phyloP scores from a whole-genome alignment of 2,329 filamentous ascomycete species.

The Arthrobotrys musiformis region DNA sequence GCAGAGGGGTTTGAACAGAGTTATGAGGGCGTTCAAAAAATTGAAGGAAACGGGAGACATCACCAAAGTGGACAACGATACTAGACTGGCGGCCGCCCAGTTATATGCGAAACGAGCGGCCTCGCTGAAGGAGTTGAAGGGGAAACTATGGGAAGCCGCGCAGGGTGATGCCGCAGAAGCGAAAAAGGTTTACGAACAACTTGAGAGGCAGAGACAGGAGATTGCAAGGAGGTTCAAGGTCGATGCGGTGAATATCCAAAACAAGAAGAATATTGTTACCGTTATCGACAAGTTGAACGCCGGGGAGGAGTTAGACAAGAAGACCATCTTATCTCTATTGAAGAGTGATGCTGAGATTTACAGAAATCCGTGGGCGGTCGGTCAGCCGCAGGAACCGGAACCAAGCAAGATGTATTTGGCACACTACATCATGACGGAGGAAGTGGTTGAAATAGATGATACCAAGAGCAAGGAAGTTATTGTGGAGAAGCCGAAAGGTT shows the following conservation, averaged over 20 bases:
- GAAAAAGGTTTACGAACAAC: constrained; percentile 16
- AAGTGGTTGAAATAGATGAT: constrained; percentile 13
- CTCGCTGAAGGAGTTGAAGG: constrained; percentile 38
- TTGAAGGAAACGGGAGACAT: constrained; percentile 37
- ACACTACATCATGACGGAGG: constrained; percentile 38
- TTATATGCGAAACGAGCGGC: constrained; percentile 40
- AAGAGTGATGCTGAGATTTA: constrained; percentile 51
- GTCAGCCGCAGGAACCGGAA: constrained; percentile 26
- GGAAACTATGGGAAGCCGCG: constrained; percentile 33
- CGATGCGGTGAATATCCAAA: constrained; percentile 36
- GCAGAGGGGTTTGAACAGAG: constrained; percentile 18
- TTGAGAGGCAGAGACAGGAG: constrained; percentile 13
- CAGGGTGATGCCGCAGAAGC: neutral
- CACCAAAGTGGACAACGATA: constrained; percentile 17
- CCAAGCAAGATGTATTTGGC: constrained; percentile 48
- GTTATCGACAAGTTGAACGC: constrained; percentile 20
- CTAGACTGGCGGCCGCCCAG: constrained; percentile 18
- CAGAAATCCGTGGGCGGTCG: constrained; percentile 40
- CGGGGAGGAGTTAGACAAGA: constrained; percentile 16
- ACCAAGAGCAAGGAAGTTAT: constrained; percentile 26
- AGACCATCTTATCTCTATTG: constrained; percentile 9
- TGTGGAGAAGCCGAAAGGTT: constrained; percentile 27
- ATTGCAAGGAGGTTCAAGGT: constrained; percentile 26
- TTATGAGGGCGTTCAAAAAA: constrained; percentile 36
- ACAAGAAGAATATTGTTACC: constrained; percentile 34